Evolutionary conservation across 805 yeast species (phyloP).

Genomic region (Brettanomyces naardenensis): DNA sequence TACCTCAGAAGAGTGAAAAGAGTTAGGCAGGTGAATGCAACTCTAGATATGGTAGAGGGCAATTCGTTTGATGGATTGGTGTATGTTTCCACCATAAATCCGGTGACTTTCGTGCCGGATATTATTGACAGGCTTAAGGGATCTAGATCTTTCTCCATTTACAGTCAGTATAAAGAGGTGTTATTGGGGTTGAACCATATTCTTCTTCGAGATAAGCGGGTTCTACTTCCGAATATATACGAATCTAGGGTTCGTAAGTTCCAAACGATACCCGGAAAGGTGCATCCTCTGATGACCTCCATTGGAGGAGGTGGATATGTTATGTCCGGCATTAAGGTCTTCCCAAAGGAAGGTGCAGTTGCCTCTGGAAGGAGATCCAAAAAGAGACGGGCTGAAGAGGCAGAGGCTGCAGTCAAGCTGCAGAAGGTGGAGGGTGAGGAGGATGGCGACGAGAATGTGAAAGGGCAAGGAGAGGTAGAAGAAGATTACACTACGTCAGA

Average conservation of each 20-base stretch:
- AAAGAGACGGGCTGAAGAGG: constrained; percentile 16
- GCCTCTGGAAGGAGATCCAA: constrained; percentile 63
- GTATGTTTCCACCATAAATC: constrained; percentile 63
- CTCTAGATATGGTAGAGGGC: constrained; percentile 40
- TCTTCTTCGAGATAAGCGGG: constrained; percentile 57
- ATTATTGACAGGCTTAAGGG: constrained; percentile 68
- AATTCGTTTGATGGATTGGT: constrained; percentile 70
- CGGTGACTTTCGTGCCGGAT: constrained; percentile 54
- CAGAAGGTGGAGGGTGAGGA: background rate
- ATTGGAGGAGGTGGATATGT: constrained; percentile 89
- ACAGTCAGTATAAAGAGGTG: constrained; percentile 73
- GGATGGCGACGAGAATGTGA: constrained; percentile 9
- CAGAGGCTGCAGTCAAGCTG: background rate
- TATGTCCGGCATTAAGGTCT: constrained; percentile 69
- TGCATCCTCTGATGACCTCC: constrained; percentile 94
- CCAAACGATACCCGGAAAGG: constrained; percentile 88
- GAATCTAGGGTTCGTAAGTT: constrained; percentile 80
- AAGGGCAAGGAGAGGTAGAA: constrained; percentile 6
- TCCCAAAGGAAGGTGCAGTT: constrained; percentile 56
- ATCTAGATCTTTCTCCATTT: constrained; percentile 79
- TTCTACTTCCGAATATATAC: constrained; percentile 73
- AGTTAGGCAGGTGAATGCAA: constrained; percentile 39
- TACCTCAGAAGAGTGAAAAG: constrained; percentile 60
- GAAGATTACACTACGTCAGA: constrained; percentile 1
- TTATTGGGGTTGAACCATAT: constrained; percentile 66